Evolutionary conservation across 257 asterid species (phyloP).

Genomic region (Nicotiana obtusifolia): DNA sequence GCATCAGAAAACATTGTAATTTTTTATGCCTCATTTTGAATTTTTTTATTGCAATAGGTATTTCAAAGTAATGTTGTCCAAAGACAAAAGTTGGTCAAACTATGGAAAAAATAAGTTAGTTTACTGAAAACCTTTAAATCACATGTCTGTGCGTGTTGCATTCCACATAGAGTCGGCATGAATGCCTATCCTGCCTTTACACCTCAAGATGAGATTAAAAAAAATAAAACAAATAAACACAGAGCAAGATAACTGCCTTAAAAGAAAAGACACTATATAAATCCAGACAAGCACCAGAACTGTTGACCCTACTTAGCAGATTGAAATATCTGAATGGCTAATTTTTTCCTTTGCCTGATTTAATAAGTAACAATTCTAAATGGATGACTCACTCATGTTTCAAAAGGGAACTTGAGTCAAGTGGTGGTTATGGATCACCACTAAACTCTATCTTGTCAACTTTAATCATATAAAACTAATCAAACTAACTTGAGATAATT

Average conservation of each 20-base stretch:
- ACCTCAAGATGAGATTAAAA: neutral
- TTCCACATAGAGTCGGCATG: neutral
- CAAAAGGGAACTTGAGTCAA: neutral
- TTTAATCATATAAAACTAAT: neutral
- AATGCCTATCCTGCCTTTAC: conserved; percentile 2
- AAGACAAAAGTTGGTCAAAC: neutral
- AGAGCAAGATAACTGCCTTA: neutral
- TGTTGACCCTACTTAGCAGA: neutral
- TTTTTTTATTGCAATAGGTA: neutral
- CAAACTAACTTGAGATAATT: neutral
- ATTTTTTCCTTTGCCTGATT: neutral
- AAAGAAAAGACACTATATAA: neutral
- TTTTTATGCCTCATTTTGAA: neutral
- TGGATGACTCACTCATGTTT: neutral
- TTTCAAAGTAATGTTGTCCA: neutral
- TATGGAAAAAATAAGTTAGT: neutral
- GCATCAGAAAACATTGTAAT: neutral
- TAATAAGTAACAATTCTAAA: neutral
- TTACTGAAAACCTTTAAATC: neutral
- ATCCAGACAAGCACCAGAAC: neutral
- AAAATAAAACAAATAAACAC: no score
- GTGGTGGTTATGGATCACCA: no score
- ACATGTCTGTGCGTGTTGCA: neutral
- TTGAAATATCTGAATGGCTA: neutral
- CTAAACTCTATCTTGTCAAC: neutral